phyloP scores from a whole-genome alignment of 2,329 filamentous ascomycete species.

The Uncinocarpus reesii region DNA sequence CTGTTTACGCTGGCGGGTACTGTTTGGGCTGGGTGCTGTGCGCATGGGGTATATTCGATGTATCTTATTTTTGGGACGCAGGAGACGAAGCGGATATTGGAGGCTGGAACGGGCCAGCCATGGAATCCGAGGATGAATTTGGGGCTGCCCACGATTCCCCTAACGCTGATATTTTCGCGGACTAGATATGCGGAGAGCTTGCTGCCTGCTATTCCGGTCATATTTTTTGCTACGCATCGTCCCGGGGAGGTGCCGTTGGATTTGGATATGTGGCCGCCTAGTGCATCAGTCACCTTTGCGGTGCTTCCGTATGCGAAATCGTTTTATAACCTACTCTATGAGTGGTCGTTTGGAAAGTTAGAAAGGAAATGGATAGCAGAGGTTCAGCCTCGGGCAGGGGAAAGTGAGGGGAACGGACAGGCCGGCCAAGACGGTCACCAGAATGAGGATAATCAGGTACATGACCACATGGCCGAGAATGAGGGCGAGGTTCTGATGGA shows the following conservation, averaged over 20 bases:
- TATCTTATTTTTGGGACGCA: slow-evolving; percentile 56
- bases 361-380: slow-evolving; percentile 54
- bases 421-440: slow-evolving; percentile 20
- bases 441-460: slow-evolving; percentile 27
- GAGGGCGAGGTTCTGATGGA: slow-evolving; percentile 40
- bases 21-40: slow-evolving; percentile 43
- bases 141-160: slow-evolving; percentile 57
- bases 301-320: slow-evolving; percentile 55
- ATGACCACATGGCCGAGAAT: slow-evolving; percentile 27
- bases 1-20: slow-evolving; percentile 42
- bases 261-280: slow-evolving; percentile 55
- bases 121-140: slow-evolving; percentile 45
- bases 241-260: slow-evolving; percentile 36
- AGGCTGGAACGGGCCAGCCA: slow-evolving; percentile 27
- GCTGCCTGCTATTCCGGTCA: slow-evolving; percentile 52
- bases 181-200: slow-evolving; percentile 54
- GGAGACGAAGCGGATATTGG: slow-evolving; percentile 48
- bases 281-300: slow-evolving; percentile 55
- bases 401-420: slow-evolving; percentile 19
- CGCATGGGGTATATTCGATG: slow-evolving; percentile 53
- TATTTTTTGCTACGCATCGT: slow-evolving; percentile 42
- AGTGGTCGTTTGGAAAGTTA: slow-evolving; percentile 46
- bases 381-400: slow-evolving; percentile 48
- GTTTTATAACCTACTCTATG: slow-evolving; percentile 54
- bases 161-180: slow-evolving; percentile 57